Percentiles rank a stretch among this genome's conserved stretches.
Evolutionary conservation across 441 rosid genomes (phyloP).

Genomic region (Geranium incanum): DNA sequence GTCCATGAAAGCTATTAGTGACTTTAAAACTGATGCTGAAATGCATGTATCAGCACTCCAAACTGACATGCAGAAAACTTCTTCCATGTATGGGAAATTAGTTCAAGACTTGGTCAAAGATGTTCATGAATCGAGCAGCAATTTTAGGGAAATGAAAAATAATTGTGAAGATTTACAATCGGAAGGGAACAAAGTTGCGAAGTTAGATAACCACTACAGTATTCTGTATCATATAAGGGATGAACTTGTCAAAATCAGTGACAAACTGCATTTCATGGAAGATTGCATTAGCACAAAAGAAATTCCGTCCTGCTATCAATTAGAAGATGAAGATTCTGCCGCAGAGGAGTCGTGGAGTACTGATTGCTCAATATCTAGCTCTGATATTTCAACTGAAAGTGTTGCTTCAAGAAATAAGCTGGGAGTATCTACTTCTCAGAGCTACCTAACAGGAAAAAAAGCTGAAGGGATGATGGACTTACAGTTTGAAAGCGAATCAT

Average conservation of each 20-base stretch:
- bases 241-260: slow-evolving; percentile 37
- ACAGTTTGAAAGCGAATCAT: slow-evolving; percentile 25
- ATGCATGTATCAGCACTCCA: slow-evolving; percentile 24
- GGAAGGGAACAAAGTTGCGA: slow-evolving; percentile 19
- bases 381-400: slow-evolving; percentile 41
- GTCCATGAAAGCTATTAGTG: slow-evolving; percentile 27
- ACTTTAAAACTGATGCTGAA: slow-evolving; percentile 29
- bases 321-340: slow-evolving; percentile 32
- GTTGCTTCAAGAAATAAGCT: slow-evolving; percentile 22
- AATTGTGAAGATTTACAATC: slow-evolving; percentile 14
- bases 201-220: slow-evolving; percentile 29
- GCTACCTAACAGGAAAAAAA: slow-evolving; percentile 19
- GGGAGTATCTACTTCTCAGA: slow-evolving; percentile 18
- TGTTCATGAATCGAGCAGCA: slow-evolving; percentile 27
- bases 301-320: slow-evolving; percentile 21
- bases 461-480: slow-evolving; percentile 22
- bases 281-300: slow-evolving; percentile 30
- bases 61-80: slow-evolving; percentile 26
- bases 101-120: slow-evolving; percentile 29
- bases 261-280: slow-evolving; percentile 29
- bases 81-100: slow-evolving; percentile 23
- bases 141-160: slow-evolving; percentile 28
- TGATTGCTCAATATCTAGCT: slow-evolving; percentile 49
- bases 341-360: slow-evolving; percentile 44
- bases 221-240: slow-evolving; percentile 37